These are phyloP conservation scores for Euphrasia arctica DNA, from an alignment of 305 asterid species.

Conservation along the genomic window DNA sequence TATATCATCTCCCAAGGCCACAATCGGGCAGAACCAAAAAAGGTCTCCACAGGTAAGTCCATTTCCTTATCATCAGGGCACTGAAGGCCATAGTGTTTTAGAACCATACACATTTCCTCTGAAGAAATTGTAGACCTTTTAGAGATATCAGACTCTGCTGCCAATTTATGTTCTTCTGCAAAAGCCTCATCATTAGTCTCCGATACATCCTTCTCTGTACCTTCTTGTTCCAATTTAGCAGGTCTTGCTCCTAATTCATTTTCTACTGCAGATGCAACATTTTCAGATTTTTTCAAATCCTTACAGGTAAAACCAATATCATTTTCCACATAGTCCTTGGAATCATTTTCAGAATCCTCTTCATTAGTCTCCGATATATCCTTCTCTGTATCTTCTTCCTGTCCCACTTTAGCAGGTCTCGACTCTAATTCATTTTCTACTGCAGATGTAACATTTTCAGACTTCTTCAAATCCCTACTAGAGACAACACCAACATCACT, in stretches of 20 bases:
- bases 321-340: conserved; percentile 26
- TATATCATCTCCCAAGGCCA: conserved; percentile 76
- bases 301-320: conserved; percentile 15
- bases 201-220: conserved; percentile 20
- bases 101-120: conserved; percentile 42
- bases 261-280: conserved; percentile 16
- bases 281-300: conserved; percentile 25
- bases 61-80: conserved; percentile 33
- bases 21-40: conserved; percentile 58
- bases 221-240: conserved; percentile 20
- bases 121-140: conserved; percentile 33
- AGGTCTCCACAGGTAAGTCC: conserved; percentile 38
- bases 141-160: conserved; percentile 20
- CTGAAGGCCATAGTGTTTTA: conserved; percentile 46
- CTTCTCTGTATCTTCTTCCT: conserved; percentile 17
- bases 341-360: background rate
- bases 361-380: conserved; percentile 25
- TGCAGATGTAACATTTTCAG: conserved; percentile 16
- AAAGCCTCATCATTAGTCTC: conserved; percentile 25
- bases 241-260: conserved; percentile 25
- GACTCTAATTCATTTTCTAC: conserved; percentile 25
- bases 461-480: conserved; percentile 20
- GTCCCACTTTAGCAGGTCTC: conserved; percentile 19
- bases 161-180: conserved; percentile 19
- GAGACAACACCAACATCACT: conserved; percentile 26